phyloP scores from a whole-genome alignment of 768 basidiomycete species.

The Hypholoma sublateritium region DNA sequence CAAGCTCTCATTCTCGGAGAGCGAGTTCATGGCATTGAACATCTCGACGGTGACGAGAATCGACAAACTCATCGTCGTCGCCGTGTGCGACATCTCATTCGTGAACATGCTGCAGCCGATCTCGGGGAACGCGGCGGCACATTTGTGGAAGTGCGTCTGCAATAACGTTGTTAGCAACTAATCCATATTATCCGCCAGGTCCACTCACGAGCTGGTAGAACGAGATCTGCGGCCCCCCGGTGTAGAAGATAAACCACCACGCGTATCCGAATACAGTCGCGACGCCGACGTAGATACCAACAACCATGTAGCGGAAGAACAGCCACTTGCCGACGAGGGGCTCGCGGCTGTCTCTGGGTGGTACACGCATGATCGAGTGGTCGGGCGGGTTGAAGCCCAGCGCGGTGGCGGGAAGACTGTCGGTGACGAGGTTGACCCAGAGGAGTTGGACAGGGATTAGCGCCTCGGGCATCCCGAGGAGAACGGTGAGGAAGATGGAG shows the following conservation, averaged over 20 bases:
- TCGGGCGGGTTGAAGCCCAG: slow-evolving; percentile 98
- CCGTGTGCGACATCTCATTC: slow-evolving; percentile 78
- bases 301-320: slow-evolving; percentile 93
- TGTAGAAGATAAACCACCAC: slow-evolving; percentile 98
- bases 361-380: slow-evolving; percentile 94
- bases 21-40: slow-evolving; percentile 98
- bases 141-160: slow-evolving; percentile 97
- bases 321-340: slow-evolving; percentile 92
- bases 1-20: slow-evolving; percentile 96
- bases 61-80: slow-evolving; percentile 95
- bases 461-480: slow-evolving; percentile 99
- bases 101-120: slow-evolving; percentile 97
- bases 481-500: slow-evolving; percentile 95
- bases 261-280: slow-evolving; percentile 98
- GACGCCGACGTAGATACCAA: slow-evolving; percentile 91
- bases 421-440: slow-evolving; percentile 98
- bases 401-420: slow-evolving; percentile 94
- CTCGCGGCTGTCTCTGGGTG: slow-evolving; percentile 87
- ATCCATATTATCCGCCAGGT: neutral
- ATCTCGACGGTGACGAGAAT: slow-evolving; percentile 96
- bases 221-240: slow-evolving; percentile 88
- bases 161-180: neutral
- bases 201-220: slow-evolving; percentile 86
- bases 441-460: slow-evolving; percentile 96
- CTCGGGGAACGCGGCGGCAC: slow-evolving; percentile 76